Evolutionary conservation across 2,329 filamentous ascomycete genomes (phyloP).

Genomic region (Microdochium bolleyi): DNA sequence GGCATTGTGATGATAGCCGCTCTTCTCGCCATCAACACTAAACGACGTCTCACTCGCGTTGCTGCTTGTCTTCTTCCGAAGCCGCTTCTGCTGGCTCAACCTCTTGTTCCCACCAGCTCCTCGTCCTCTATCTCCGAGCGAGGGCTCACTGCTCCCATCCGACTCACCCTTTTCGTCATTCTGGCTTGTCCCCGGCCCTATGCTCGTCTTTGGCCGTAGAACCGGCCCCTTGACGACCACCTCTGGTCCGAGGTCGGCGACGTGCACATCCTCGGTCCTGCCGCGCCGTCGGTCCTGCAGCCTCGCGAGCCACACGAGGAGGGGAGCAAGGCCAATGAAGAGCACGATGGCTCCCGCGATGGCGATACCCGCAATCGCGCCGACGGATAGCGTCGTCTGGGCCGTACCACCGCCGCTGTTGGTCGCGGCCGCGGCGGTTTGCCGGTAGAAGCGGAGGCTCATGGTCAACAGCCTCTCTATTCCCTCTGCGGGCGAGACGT

Average conservation of each 20-base stretch:
- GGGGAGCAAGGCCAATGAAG: conserved; percentile 31
- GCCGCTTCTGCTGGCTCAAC: background rate
- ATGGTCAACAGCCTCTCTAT: background rate
- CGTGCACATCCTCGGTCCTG: background rate
- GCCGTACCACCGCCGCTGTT: background rate
- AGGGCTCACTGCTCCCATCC: background rate
- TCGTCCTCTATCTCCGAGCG: background rate
- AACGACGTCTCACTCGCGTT: background rate
- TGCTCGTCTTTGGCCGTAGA: background rate
- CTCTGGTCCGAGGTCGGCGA: background rate
- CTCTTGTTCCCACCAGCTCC: background rate
- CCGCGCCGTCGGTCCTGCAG: conserved; percentile 14
- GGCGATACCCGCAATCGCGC: conserved; percentile 33
- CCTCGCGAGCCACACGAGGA: conserved; percentile 31
- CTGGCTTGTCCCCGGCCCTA: background rate
- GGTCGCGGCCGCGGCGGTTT: background rate
- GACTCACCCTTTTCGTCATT: background rate
- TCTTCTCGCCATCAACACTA: conserved; percentile 1
- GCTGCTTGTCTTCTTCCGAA: conserved; percentile 1
- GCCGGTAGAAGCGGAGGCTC: background rate
- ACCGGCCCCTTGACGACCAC: background rate
- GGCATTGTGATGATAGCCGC: background rate
- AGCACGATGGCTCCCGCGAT: conserved; percentile 38
- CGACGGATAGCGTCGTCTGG: conserved; percentile 14
- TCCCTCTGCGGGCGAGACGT: too few relatives aligned